These are phyloP conservation scores for Rhodotorula sp. DNA, from an alignment of 1,284 basidiomycete species.

Conservation along the genomic window DNA sequence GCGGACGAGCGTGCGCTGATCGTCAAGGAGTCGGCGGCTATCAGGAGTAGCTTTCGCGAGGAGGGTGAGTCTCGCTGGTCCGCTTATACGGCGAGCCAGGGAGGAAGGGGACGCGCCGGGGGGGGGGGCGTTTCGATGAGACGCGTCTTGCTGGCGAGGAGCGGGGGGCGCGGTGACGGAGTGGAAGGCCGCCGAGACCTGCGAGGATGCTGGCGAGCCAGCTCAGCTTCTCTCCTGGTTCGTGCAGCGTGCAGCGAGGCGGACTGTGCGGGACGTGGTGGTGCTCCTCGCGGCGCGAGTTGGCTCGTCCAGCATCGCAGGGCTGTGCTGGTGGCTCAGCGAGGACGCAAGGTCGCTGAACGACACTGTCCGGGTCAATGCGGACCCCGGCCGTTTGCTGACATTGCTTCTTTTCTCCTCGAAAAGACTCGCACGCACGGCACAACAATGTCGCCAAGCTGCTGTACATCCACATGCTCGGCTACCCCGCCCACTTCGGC, in stretches of 20 bases:
- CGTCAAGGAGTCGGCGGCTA: conserved; percentile 96
- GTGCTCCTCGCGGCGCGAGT: not conserved
- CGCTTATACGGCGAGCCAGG: not conserved
- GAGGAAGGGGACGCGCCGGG: no score
- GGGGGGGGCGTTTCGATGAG: no score
- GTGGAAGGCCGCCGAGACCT: no score
- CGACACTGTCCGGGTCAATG: no score
- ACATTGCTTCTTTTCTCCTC: not conserved
- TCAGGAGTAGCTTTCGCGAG: conserved; percentile 95
- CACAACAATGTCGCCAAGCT: conserved; percentile 98
- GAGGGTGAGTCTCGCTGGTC: conserved; percentile 55
- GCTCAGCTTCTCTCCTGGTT: not conserved
- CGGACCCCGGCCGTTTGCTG: not conserved
- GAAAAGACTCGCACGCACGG: conserved; percentile 72
- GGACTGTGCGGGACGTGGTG: conserved; percentile 3
- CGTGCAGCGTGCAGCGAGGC: not conserved
- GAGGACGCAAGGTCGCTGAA: not conserved
- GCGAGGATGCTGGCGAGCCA: not conserved
- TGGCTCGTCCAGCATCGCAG: not conserved
- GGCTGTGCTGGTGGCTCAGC: not conserved
- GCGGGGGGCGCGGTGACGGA: no score
- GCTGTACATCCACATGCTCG: conserved; percentile 99
- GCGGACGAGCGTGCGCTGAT: conserved; percentile 97
- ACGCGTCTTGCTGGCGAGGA: no score
- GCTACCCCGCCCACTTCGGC: conserved; percentile 97